Percentiles rank a stretch among this genome's conserved stretches.
Evolutionary conservation across 148 eudicot species (phyloP).

Genomic region (Spergularia bocconei): DNA sequence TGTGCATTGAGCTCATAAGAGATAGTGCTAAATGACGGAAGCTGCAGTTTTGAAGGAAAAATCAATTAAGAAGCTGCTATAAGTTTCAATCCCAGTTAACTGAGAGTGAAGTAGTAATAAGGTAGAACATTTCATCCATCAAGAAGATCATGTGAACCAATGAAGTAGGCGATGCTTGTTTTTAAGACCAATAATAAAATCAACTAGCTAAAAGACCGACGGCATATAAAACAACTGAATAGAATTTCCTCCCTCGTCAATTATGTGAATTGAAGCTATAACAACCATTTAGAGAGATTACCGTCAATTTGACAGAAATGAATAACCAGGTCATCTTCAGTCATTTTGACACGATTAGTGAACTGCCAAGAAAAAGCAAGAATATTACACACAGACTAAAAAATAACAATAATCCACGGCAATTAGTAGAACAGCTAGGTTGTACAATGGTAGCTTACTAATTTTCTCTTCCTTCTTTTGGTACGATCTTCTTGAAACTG

Average conservation of each 20-base stretch:
- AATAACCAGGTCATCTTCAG: conserved; percentile 75
- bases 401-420: background rate
- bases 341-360: conserved; percentile 70
- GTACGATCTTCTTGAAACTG: conserved; percentile 35
- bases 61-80: background rate
- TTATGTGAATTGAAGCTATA: no score
- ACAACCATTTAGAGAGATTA: conserved; percentile 26
- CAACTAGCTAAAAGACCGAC: no score
- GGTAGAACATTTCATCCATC: background rate
- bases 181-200: no score
- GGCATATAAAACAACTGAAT: no score
- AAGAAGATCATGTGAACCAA: background rate
- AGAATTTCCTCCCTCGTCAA: no score
- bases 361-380: conserved; percentile 33
- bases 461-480: conserved; percentile 55
- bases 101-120: background rate
- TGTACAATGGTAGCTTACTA: conserved; percentile 33
- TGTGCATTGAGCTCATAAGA: background rate
- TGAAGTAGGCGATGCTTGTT: background rate
- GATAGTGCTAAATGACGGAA: background rate
- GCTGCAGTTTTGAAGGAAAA: background rate
- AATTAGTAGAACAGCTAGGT: background rate
- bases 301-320: conserved; percentile 96
- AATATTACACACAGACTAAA: background rate
- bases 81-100: background rate